Conservation (phyloP, 805 yeast genomes). For the Schizosaccharomyces octosporus region DNA sequence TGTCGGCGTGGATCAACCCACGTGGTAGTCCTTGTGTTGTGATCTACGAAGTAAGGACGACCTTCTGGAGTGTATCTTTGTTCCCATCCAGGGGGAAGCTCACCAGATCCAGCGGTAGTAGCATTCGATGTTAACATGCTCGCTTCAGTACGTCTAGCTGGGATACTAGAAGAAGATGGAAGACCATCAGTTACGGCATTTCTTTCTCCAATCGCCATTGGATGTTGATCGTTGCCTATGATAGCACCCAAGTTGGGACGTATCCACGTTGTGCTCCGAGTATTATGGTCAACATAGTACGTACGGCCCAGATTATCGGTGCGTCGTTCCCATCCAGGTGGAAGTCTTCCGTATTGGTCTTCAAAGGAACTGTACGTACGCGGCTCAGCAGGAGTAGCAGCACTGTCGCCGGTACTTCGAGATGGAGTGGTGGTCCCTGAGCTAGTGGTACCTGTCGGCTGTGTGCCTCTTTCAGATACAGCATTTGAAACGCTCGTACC, state of each 20-base stretch:
- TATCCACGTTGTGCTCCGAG: conserved; percentile 97
- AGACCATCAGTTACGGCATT: neutral
- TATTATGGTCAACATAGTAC: conserved; percentile 91
- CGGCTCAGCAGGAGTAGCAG: conserved; percentile 11
- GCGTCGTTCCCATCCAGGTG: conserved; percentile 97
- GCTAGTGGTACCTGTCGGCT: neutral
- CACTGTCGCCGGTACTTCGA: conserved; percentile 5
- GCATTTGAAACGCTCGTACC: conserved; percentile 2
- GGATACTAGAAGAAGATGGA: neutral
- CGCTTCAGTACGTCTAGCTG: neutral
- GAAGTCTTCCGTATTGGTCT: conserved; percentile 87
- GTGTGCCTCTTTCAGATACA: neutral
- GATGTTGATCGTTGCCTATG: neutral
- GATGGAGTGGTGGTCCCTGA: conserved; percentile 9
- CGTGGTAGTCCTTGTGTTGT: conserved; percentile 96
- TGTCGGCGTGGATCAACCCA: conserved; percentile 99
- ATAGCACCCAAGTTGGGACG: conserved; percentile 31
- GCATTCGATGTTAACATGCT: conserved; percentile 48
- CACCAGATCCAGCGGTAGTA: conserved; percentile 88
- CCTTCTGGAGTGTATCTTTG: conserved; percentile 96
- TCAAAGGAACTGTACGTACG: conserved; percentile 59
- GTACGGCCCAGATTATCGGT: conserved; percentile 94
- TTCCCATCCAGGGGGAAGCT: conserved; percentile 97
- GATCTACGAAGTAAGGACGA: conserved; percentile 93
- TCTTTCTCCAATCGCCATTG: conserved; percentile 3